Evolutionary conservation across 345 rosid species (phyloP), one percentile per base, ranked within the genome.

Genomic region (Geranium rotundifolium): DNA sequence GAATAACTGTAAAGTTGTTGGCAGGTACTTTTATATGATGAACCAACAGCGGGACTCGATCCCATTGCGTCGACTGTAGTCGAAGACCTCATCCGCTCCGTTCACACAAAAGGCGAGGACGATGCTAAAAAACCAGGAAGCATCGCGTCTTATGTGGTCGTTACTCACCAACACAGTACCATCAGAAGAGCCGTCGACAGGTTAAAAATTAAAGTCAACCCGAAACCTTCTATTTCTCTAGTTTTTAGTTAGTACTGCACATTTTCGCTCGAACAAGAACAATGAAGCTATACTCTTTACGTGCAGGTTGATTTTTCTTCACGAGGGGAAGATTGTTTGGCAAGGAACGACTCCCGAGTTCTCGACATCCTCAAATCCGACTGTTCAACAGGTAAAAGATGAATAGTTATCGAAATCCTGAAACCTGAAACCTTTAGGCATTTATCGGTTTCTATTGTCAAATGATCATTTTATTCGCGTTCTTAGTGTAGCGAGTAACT

Each of bases 41-140:
- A 93, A 73, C 96, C 96, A 70, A 90, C 97, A 7, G 97, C 96
- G 29, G 99, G 99, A 61, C 99, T 93, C 39, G 99, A 93, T 81
- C 99, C 99, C 58, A 90, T 90, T 71, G 97, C 97, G 63, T 90
- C 97, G 19, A 93, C 97, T 19, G 97, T 93, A 49, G 97, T 93
- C 41, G 97, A 93, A 83, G 99, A 93, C 81, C 96, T 93, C 57
- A 93, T 93, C 69, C 86, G 90, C 37, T 88, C 95, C 52, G 92
- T 90, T 64, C 99, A 88, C 77, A 60, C 63, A 66, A 83, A 73
- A 56, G 87, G 71, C 3, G 80, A 81, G 55, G 91, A 88, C 63
- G 79, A 79, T 57, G 23, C 69, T 34, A 85, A 79, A 56, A 82
- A 82, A 75, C 89, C 91, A 49, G 97, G 87, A 54, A 93, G 82